Conservation (phyloP, 1,284 basidiomycete genomes). For the Vanrija pseudolonga region DNA sequence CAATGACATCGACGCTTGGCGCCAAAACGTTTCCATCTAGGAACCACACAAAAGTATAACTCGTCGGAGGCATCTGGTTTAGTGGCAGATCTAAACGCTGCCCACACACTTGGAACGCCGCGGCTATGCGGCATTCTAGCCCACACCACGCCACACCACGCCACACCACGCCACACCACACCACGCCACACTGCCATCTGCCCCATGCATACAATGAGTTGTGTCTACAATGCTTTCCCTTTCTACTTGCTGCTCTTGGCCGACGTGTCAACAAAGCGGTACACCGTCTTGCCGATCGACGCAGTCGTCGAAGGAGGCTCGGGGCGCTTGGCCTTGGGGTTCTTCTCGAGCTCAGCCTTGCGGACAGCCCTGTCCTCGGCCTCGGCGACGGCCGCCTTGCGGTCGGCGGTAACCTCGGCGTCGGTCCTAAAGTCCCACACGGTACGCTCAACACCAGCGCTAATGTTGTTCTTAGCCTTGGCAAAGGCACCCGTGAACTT, state of each 20-base stretch:
- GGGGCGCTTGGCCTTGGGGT: too few relatives aligned
- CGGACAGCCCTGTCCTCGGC: conserved; percentile 8
- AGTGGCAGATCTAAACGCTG: too few relatives aligned
- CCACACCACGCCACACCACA: too few relatives aligned
- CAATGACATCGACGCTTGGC: too few relatives aligned
- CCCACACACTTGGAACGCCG: too few relatives aligned
- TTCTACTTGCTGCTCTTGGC: conserved; percentile 2
- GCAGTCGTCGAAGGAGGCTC: not conserved
- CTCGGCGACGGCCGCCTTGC: conserved; percentile 10
- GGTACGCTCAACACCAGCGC: conserved; percentile 29
- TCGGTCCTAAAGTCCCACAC: conserved; percentile 42
- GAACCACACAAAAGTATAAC: too few relatives aligned
- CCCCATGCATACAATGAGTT: not conserved
- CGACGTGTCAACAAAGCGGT: conserved; percentile 20
- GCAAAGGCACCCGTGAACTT: conserved; percentile 30
- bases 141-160: too few relatives aligned
- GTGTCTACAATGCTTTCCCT: conserved; percentile 2
- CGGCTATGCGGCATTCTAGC: too few relatives aligned
- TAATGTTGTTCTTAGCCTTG: conserved; percentile 3
- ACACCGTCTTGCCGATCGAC: conserved; percentile 7
- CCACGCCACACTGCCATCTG: too few relatives aligned
- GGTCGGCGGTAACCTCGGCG: conserved; percentile 22
- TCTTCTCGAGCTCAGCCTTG: too few relatives aligned
- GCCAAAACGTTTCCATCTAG: too few relatives aligned
- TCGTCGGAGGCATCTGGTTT: too few relatives aligned